Conservation (phyloP, 2,329 filamentous ascomycete genomes). For the Microascus cirrosus region DNA sequence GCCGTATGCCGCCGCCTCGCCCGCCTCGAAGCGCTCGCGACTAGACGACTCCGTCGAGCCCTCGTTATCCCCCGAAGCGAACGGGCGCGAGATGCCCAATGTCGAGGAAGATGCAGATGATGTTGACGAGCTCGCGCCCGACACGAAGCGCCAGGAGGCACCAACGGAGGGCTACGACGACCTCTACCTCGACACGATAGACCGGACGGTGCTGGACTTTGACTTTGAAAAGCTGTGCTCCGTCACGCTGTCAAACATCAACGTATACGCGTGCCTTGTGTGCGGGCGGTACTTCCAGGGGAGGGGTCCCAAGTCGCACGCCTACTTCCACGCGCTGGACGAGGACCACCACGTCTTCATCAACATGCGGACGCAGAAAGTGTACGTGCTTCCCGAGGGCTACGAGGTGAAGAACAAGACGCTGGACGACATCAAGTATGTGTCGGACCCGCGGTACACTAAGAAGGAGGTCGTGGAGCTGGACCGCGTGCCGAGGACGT, state of each 20-base stretch:
- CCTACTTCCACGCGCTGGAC: slow-evolving; percentile 94
- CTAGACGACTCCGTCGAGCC: slow-evolving; percentile 19
- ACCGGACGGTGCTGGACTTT: slow-evolving; percentile 86
- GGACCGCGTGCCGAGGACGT: slow-evolving; percentile 51
- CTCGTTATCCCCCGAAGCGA: slow-evolving; percentile 14
- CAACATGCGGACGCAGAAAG: slow-evolving; percentile 88
- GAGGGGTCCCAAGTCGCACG: slow-evolving; percentile 84
- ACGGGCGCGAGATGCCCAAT: slow-evolving; percentile 17
- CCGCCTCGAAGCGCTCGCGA: slow-evolving; percentile 47
- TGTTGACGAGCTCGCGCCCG: slow-evolving; percentile 25
- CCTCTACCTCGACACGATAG: slow-evolving; percentile 94
- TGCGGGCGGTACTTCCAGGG: slow-evolving; percentile 98
- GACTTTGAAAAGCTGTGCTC: slow-evolving; percentile 99
- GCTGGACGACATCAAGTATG: slow-evolving; percentile 95
- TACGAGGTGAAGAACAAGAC: slow-evolving; percentile 95
- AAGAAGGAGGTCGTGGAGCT: slow-evolving; percentile 70
- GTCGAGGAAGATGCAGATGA: slow-evolving; percentile 21
- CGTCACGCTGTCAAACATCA: slow-evolving; percentile 91
- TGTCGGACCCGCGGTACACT: slow-evolving; percentile 81
- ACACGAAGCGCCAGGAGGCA: slow-evolving; percentile 56
- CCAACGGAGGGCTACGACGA: slow-evolving; percentile 86
- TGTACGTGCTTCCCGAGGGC: slow-evolving; percentile 87
- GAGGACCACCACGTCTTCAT: slow-evolving; percentile 95
- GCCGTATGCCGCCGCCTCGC: slow-evolving; percentile 40
- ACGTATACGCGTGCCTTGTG: slow-evolving; percentile 93